These are phyloP conservation scores for Fusarium anguioides DNA, from an alignment of 2,329 filamentous ascomycete species.

Conservation along the genomic window DNA sequence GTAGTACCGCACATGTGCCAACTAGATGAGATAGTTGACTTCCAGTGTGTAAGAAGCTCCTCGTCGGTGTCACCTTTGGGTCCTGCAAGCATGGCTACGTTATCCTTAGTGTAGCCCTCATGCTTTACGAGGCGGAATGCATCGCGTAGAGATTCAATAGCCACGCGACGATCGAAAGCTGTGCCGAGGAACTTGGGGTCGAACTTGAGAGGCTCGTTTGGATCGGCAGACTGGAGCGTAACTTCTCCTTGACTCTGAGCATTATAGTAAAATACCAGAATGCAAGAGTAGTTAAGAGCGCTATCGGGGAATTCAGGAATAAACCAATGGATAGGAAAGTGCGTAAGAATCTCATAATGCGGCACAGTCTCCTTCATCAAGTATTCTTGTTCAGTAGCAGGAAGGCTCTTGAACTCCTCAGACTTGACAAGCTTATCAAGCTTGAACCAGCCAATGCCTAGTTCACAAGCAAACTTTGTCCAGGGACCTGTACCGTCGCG, in stretches of 20 bases:
- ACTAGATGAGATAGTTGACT: conserved; percentile 56
- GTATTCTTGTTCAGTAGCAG: conserved; percentile 55
- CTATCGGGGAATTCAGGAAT: conserved; percentile 52
- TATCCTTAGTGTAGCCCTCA: conserved; percentile 58
- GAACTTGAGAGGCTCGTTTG: conserved; percentile 61
- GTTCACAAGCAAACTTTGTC: conserved; percentile 53
- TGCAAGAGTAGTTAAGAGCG: conserved; percentile 55
- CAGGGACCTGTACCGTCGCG: conserved; percentile 55
- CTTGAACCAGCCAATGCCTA: conserved; percentile 59
- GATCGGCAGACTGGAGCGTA: conserved; percentile 63
- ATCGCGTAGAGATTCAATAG: conserved; percentile 62
- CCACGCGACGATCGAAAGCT: conserved; percentile 64
- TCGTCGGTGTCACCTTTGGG: conserved; percentile 63
- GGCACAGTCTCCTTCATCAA: conserved; percentile 64
- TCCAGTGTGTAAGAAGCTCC: conserved; percentile 61
- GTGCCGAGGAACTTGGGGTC: conserved; percentile 64
- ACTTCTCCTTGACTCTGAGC: conserved; percentile 64
- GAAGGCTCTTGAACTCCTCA: conserved; percentile 63
- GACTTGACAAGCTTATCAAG: conserved; percentile 53
- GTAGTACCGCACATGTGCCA: conserved; percentile 69
- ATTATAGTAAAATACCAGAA: conserved; percentile 64
- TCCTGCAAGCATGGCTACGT: conserved; percentile 53
- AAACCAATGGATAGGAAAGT: conserved; percentile 57
- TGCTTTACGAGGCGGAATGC: conserved; percentile 53
- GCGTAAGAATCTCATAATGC: conserved; percentile 64